These are phyloP conservation scores for Trichoderma sp. DNA, from an alignment of 2,329 filamentous ascomycete genomes.

Conservation along the genomic window DNA sequence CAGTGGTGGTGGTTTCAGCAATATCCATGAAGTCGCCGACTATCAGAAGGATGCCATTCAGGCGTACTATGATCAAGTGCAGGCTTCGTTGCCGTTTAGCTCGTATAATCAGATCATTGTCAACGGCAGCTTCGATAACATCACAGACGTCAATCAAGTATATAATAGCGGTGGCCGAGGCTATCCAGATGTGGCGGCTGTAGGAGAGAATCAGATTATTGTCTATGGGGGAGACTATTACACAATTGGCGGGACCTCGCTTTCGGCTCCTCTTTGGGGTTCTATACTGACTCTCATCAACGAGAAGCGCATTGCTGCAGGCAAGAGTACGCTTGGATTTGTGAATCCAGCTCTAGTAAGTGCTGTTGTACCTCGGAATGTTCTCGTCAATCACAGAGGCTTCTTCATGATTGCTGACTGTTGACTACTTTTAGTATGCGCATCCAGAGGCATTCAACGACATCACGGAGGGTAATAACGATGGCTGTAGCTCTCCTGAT, in stretches of 20 bases:
- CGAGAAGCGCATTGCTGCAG: conserved; percentile 33
- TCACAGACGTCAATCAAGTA: conserved; percentile 47
- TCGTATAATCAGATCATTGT: conserved; percentile 42
- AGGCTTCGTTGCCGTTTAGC: neutral
- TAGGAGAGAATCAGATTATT: conserved; percentile 48
- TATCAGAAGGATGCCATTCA: conserved; percentile 3
- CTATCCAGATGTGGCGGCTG: conserved; percentile 51
- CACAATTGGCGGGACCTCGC: conserved; percentile 54
- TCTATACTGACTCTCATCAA: conserved; percentile 39
- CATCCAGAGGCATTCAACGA: conserved; percentile 11
- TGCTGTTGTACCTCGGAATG: neutral
- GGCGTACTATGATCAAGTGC: conserved; percentile 39
- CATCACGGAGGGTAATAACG: conserved; percentile 30
- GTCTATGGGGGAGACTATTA: conserved; percentile 48
- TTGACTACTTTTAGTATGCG: neutral
- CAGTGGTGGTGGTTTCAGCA: conserved; percentile 14
- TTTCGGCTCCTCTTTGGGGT: conserved; percentile 39
- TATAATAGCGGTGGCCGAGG: conserved; percentile 50
- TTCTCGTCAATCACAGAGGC: neutral
- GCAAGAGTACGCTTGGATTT: conserved; percentile 31
- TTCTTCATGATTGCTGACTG: neutral
- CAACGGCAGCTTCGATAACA: conserved; percentile 3
- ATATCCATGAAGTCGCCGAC: neutral
- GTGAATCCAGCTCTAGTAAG: conserved; percentile 8
- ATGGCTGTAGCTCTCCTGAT: neutral